Percentiles rank a stretch among this genome's conserved stretches.
phyloP scores from a whole-genome alignment of 352 stramenopile genomes.

The Aphanomyces euteiches region DNA sequence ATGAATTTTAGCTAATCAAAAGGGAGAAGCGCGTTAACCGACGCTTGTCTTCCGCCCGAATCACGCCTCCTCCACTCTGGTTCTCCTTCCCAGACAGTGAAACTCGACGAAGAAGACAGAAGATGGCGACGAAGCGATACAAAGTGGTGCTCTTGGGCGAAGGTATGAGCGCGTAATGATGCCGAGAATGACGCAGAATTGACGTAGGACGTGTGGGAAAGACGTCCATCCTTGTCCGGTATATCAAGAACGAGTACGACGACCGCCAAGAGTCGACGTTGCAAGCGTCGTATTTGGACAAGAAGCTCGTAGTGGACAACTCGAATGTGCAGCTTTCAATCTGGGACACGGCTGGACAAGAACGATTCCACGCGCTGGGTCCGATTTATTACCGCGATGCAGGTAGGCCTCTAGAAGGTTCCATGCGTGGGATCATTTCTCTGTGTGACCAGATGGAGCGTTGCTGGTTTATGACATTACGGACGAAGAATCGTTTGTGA shows the following conservation, averaged over 20 bases:
- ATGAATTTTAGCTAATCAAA: slow-evolving; percentile 29
- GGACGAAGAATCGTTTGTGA: slow-evolving; percentile 87
- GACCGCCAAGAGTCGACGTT: slow-evolving; percentile 90
- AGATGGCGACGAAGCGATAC: slow-evolving; percentile 32
- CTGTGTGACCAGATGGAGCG: slow-evolving; percentile 56
- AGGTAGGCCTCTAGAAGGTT: slow-evolving; percentile 22
- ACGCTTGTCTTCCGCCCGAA: slow-evolving; percentile 16
- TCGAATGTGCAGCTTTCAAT: slow-evolving; percentile 73
- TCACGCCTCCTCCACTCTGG: not conserved
- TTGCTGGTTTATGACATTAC: slow-evolving; percentile 92
- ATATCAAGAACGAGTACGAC: slow-evolving; percentile 91
- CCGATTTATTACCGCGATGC: slow-evolving; percentile 91
- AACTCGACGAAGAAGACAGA: not conserved
- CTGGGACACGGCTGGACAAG: slow-evolving; percentile 85
- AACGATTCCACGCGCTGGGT: slow-evolving; percentile 82
- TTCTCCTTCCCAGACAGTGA: slow-evolving; percentile 18
- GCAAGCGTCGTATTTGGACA: slow-evolving; percentile 92
- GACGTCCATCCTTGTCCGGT: slow-evolving; percentile 92
- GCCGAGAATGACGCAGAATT: not conserved
- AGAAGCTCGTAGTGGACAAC: slow-evolving; percentile 83
- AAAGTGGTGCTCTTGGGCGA: slow-evolving; percentile 83
- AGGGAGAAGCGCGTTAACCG: not conserved
- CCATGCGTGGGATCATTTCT: too few species aligned
- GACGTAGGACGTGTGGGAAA: slow-evolving; percentile 89
- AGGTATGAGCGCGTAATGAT: slow-evolving; percentile 41